Percentiles rank a stretch among this genome's conserved stretches.
Evolutionary conservation across 2,329 filamentous ascomycete species (phyloP).

Genomic region (Colletotrichum viniferum): DNA sequence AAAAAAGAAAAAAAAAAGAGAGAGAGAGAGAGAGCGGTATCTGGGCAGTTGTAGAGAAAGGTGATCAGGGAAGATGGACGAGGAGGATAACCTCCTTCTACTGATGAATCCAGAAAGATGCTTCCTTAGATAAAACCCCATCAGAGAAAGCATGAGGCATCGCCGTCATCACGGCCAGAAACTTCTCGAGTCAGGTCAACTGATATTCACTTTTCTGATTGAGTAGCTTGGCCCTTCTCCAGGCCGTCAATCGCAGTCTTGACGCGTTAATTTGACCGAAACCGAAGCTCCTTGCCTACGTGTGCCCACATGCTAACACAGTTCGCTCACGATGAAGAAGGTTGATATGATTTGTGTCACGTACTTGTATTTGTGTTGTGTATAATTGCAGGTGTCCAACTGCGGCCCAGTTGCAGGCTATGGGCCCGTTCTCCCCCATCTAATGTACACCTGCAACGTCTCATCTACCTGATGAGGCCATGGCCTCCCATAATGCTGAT

Average conservation of each 20-base stretch:
- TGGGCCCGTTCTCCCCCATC: not conserved
- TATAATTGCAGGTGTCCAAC: conserved; percentile 1
- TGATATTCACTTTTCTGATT: not conserved
- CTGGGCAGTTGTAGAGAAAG: not conserved
- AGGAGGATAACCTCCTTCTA: not conserved
- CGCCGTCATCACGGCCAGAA: not conserved
- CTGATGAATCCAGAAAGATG: not conserved
- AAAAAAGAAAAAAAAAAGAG: fast-evolving
- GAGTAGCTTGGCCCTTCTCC: not conserved
- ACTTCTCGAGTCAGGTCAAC: not conserved
- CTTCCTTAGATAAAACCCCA: fast-evolving
- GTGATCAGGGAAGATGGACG: not conserved
- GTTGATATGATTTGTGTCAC: not conserved
- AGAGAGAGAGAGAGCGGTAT: not conserved
- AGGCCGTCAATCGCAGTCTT: fast-evolving
- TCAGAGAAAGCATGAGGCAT: not conserved
- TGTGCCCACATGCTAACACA: fast-evolving
- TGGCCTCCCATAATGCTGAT: not conserved
- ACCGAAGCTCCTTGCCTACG: not conserved
- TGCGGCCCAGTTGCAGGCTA: not conserved
- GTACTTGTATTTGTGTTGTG: conserved; percentile 9
- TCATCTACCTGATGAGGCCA: not conserved
- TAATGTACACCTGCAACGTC: conserved; percentile 2
- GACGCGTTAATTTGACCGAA: not conserved
- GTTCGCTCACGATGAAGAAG: not conserved